A percentile compares a stretch with the other conserved stretches of the same genome.
phyloP scores from a whole-genome alignment of 441 rosid species.

The Adansonia gregorii region DNA sequence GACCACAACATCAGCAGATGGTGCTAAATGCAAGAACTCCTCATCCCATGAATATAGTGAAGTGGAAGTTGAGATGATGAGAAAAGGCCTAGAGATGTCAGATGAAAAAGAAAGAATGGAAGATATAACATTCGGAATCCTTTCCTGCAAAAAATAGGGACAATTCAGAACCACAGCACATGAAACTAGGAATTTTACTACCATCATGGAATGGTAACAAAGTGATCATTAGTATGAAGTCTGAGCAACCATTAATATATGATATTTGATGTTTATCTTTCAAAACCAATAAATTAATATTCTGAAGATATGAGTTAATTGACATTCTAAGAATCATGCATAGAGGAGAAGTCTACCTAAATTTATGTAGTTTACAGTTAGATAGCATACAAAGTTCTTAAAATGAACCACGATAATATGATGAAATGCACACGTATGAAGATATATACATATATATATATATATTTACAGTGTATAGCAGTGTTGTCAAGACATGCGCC shows the following conservation, averaged over 20 bases:
- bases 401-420: background rate
- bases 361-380: too few relatives aligned
- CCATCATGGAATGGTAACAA: background rate
- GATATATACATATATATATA: background rate
- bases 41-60: conserved; percentile 57
- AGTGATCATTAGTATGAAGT: background rate
- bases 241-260: conserved; percentile 18
- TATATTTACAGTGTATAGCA: too few relatives aligned
- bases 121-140: conserved; percentile 47
- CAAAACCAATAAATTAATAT: conserved; percentile 13
- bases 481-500: too few relatives aligned
- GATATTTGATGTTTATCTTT: conserved; percentile 15
- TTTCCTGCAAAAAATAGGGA: conserved; percentile 48
- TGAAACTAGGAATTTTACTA: conserved; percentile 6
- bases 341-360: background rate
- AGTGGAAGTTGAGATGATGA: conserved; percentile 50
- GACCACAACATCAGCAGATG: conserved; percentile 47
- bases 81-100: conserved; percentile 46
- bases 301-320: background rate
- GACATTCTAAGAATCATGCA: conserved; percentile 1
- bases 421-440: background rate
- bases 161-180: conserved; percentile 12
- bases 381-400: background rate
- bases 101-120: conserved; percentile 44
- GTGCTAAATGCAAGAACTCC: conserved; percentile 42